A percentile compares a stretch with the other conserved stretches of the same genome.
Conservation (phyloP, 768 basidiomycete species). For the Panellus pusillus region DNA sequence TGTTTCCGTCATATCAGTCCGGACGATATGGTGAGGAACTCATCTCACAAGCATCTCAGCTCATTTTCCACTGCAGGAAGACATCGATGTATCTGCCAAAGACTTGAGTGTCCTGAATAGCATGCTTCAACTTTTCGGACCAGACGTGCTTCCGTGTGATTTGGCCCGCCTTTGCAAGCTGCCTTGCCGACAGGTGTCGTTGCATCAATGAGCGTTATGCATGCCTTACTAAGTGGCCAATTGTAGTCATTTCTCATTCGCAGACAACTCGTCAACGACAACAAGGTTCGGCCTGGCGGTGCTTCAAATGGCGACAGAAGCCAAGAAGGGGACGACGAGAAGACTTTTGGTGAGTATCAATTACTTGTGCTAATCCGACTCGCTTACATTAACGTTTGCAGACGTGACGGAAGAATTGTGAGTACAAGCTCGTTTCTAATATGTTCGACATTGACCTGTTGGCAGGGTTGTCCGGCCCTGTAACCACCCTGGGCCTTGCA, state of each 20-base stretch:
- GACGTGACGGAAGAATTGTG: too few species aligned
- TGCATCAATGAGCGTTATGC: too few species aligned
- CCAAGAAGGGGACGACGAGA: background rate
- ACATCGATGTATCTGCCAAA: background rate
- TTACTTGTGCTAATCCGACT: too few species aligned
- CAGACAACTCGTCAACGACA: background rate
- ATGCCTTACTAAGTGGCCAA: too few species aligned
- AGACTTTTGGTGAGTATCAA: background rate
- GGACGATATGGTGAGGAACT: constrained; percentile 3
- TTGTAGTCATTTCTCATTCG: constrained; percentile 27
- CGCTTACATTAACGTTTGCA: too few species aligned
- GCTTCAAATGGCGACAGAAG: background rate
- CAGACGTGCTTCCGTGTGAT: constrained; percentile 51
- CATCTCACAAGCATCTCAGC: background rate
- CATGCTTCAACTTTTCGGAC: constrained; percentile 41
- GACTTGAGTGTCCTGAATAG: constrained; percentile 32
- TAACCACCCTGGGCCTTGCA: constrained; percentile 48
- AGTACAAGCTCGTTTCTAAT: background rate
- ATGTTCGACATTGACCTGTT: background rate
- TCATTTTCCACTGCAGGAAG: background rate
- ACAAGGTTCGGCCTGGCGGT: background rate
- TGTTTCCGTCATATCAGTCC: constrained; percentile 23
- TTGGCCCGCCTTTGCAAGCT: constrained; percentile 48
- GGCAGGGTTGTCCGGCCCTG: constrained; percentile 24
- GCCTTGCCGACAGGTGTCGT: constrained; percentile 46